phyloP scores from a whole-genome alignment of 2,329 filamentous ascomycete species.

The Trichothecium roseum region DNA sequence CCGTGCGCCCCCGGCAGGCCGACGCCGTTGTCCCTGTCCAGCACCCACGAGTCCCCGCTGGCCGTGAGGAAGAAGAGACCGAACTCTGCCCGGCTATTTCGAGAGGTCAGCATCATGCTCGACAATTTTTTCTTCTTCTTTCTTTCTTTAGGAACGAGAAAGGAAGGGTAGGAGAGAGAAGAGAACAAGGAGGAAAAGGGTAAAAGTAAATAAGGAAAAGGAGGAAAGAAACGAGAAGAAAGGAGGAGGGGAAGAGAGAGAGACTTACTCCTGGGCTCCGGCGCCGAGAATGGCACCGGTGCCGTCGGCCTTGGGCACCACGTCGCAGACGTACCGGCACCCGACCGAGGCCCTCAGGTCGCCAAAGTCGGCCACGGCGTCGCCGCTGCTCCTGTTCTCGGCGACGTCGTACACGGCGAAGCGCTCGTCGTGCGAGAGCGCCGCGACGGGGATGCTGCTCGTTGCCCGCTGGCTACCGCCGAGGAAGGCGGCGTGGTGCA shows the following conservation, averaged over 20 bases:
- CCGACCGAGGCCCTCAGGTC: slow-evolving; percentile 56
- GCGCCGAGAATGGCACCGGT: slow-evolving; percentile 51
- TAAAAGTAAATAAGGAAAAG: not conserved
- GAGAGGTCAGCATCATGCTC: not conserved
- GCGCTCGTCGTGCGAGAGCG: slow-evolving; percentile 68
- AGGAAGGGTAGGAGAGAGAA: too few relatives aligned
- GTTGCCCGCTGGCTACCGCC: slow-evolving; percentile 27
- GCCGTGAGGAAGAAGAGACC: slow-evolving; percentile 50
- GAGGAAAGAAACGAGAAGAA: slow-evolving; percentile 1
- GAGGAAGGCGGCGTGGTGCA: slow-evolving; percentile 67
- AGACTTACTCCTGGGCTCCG: slow-evolving; percentile 53
- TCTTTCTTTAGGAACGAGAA: too few relatives aligned
- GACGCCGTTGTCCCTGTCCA: slow-evolving; percentile 46
- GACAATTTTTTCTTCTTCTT: not conserved
- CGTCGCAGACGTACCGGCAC: slow-evolving; percentile 65
- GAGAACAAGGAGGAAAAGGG: not conserved
- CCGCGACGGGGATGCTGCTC: slow-evolving; percentile 65
- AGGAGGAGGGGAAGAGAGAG: too few relatives aligned
- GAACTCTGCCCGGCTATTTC: slow-evolving; percentile 45
- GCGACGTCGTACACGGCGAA: slow-evolving; percentile 63
- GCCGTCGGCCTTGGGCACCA: slow-evolving; percentile 49
- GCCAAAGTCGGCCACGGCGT: slow-evolving; percentile 49
- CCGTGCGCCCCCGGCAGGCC: slow-evolving; percentile 53
- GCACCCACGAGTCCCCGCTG: slow-evolving; percentile 35
- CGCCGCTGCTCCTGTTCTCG: slow-evolving; percentile 50